Evolutionary conservation across 306 rosid species (phyloP).

Genomic region (Pyrus pyrifolia): DNA sequence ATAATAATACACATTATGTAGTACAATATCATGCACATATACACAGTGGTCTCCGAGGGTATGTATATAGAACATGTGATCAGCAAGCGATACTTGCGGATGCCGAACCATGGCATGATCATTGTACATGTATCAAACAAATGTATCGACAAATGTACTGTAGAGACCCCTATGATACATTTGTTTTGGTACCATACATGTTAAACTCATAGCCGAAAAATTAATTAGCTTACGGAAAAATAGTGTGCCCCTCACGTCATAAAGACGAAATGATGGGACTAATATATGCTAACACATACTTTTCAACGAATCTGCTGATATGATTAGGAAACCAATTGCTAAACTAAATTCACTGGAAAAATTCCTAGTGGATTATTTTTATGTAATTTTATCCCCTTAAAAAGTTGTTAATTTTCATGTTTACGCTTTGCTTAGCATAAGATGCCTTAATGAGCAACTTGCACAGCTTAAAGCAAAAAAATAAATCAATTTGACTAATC

Average conservation of each 20-base stretch:
- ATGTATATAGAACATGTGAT: background rate
- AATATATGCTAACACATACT: background rate
- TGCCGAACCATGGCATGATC: background rate
- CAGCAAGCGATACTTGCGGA: background rate
- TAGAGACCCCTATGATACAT: background rate
- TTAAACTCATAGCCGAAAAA: background rate
- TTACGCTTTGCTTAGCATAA: background rate
- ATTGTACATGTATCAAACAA: background rate
- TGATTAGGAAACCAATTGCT: slow-evolving; percentile 1
- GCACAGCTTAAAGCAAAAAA: background rate
- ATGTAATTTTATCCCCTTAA: background rate
- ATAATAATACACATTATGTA: background rate
- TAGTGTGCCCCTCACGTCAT: background rate
- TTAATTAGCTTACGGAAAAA: background rate
- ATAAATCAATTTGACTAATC: background rate
- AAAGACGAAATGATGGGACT: background rate
- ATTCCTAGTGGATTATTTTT: too few species aligned
- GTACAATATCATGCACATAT: background rate
- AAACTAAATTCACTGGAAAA: background rate
- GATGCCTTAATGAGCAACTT: background rate
- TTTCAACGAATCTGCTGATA: background rate
- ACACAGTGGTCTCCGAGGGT: background rate
- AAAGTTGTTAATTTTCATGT: background rate
- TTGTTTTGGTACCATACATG: background rate
- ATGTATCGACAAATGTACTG: background rate